These are phyloP conservation scores for Aureobasidium pullulans DNA, from an alignment of 2,329 filamentous ascomycete species.

Conservation along the genomic window DNA sequence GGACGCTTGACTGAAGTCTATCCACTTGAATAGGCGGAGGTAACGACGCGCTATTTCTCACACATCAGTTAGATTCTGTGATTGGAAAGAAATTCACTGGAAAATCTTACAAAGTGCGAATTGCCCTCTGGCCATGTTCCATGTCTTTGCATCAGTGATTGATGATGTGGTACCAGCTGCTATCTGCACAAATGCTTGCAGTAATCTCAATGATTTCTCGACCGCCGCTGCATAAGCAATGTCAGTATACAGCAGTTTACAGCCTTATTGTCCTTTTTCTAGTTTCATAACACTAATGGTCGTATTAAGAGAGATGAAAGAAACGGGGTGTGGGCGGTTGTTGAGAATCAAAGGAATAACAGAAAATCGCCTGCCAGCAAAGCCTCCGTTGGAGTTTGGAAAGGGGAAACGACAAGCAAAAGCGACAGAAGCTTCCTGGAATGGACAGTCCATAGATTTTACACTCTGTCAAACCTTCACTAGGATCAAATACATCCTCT, in stretches of 20 bases:
- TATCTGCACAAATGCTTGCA: conserved; percentile 39
- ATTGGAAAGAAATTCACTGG: not conserved
- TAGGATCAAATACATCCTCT: too few species aligned
- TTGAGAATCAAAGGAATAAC: too few species aligned
- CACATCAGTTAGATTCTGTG: not conserved
- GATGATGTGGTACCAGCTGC: conserved; percentile 30
- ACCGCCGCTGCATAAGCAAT: conserved; percentile 43
- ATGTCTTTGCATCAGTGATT: conserved; percentile 27
- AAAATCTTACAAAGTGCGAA: conserved; percentile 35
- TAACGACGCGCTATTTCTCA: conserved; percentile 46
- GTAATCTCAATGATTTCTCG: conserved; percentile 52
- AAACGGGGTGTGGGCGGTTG: too few species aligned
- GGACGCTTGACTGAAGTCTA: conserved; percentile 1
- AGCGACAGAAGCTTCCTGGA: too few species aligned
- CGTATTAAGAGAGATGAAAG: too few species aligned
- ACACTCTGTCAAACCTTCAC: too few species aligned
- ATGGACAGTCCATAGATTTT: too few species aligned
- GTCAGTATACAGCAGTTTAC: not conserved
- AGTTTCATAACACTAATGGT: too few species aligned
- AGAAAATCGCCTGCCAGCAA: too few species aligned
- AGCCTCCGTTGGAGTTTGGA: too few species aligned
- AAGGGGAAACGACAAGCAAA: too few species aligned
- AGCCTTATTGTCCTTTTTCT: too few species aligned
- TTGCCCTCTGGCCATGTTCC: conserved; percentile 32
- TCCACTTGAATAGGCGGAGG: conserved; percentile 59